Percentiles rank a stretch among this genome's conserved stretches.
These are phyloP conservation scores for Euphrasia confusa DNA, from an alignment of 257 asterid genomes.

Conservation along the genomic window DNA sequence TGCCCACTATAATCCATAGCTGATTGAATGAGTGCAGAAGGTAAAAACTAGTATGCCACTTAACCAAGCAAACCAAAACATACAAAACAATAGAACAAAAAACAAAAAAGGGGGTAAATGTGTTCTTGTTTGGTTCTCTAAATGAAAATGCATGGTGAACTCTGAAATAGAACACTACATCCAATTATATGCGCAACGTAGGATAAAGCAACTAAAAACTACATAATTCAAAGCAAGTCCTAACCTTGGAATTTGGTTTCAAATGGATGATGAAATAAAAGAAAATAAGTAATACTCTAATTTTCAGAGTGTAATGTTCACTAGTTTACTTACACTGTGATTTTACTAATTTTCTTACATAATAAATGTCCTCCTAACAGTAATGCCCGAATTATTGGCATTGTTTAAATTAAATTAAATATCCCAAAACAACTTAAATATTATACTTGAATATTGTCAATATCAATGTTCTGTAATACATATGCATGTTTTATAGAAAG, in stretches of 20 bases:
- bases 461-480: neutral
- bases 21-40: constrained; percentile 4
- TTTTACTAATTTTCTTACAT: neutral
- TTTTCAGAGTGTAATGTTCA: too few species aligned
- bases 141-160: too few species aligned
- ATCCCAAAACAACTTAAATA: neutral
- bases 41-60: neutral
- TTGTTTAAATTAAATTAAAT: neutral
- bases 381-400: neutral
- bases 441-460: neutral
- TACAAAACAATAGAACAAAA: neutral
- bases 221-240: too few species aligned
- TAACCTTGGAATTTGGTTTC: too few species aligned
- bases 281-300: too few species aligned
- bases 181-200: too few species aligned
- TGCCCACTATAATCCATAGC: neutral
- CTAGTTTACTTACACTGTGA: too few species aligned
- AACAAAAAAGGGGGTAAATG: neutral
- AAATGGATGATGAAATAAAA: too few species aligned
- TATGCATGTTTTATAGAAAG: neutral
- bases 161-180: too few species aligned
- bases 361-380: neutral
- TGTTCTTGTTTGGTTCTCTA: neutral
- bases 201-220: too few species aligned
- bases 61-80: neutral